phyloP scores from a whole-genome alignment of 208 protist genomes.

The Crithidia expoeki region DNA sequence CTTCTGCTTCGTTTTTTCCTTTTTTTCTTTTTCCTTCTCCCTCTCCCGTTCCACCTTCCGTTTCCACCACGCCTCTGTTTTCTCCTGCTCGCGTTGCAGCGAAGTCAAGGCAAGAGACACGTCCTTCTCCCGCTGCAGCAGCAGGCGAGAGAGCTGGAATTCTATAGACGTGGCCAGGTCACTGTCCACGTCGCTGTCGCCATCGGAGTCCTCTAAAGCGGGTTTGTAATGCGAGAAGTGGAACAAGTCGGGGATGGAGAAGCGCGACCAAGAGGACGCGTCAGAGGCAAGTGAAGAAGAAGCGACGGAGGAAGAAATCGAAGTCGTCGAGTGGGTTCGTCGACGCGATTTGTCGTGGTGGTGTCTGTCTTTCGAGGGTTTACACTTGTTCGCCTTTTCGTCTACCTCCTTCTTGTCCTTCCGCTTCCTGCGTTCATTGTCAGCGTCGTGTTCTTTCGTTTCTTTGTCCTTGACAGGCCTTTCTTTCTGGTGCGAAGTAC shows the following conservation, averaged over 20 bases:
- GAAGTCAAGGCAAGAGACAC: slow-evolving; percentile 2
- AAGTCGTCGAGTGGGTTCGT: background rate
- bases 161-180: slow-evolving; percentile 30
- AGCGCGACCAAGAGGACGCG: background rate
- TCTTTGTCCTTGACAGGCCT: background rate
- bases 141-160: slow-evolving; percentile 32
- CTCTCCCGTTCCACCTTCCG: slow-evolving; percentile 12
- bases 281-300: too few relatives aligned
- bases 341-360: background rate
- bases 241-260: slow-evolving; percentile 7
- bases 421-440: background rate
- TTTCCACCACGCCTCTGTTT: background rate
- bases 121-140: slow-evolving; percentile 18
- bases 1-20: background rate
- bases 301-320: background rate
- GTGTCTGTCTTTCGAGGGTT: background rate
- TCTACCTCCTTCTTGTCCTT: slow-evolving; percentile 1
- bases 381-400: background rate
- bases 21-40: slow-evolving; percentile 4
- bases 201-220: background rate
- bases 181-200: slow-evolving; percentile 31
- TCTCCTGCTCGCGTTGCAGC: background rate
- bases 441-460: background rate
- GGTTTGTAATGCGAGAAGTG: background rate
- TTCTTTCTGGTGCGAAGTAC: background rate